These are phyloP conservation scores for Phytopythium litorale DNA, from an alignment of 352 stramenopile species.

Conservation along the genomic window DNA sequence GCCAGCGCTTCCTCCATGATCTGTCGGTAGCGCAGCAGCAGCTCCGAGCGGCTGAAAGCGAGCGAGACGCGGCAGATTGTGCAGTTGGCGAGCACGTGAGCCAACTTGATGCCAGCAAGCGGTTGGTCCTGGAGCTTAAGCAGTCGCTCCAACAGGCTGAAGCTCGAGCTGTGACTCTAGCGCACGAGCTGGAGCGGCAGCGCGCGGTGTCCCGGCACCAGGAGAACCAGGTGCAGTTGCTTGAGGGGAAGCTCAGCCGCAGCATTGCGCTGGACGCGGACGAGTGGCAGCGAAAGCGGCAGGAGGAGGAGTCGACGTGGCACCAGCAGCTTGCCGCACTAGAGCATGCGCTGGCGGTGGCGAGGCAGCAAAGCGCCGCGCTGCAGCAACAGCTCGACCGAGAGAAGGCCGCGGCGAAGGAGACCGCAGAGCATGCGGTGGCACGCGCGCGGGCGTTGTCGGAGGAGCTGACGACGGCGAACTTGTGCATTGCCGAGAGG, in stretches of 20 bases:
- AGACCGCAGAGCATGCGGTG: conserved; percentile 32
- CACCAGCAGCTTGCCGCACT: conserved; percentile 48
- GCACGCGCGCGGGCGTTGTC: conserved; percentile 32
- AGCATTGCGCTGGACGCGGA: conserved; percentile 52
- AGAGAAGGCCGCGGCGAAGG: conserved; percentile 34
- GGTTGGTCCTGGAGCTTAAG: not conserved
- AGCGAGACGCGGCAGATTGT: conserved; percentile 14
- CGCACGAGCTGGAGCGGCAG: conserved; percentile 34
- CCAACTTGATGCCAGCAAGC: not conserved
- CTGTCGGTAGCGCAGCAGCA: not conserved
- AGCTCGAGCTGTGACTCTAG: conserved; percentile 11
- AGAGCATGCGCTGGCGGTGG: conserved; percentile 45
- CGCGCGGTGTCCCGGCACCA: conserved; percentile 26
- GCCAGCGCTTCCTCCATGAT: not conserved
- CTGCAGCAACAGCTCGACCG: conserved; percentile 41
- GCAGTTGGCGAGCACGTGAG: conserved; percentile 4
- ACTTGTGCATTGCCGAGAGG: conserved; percentile 64
- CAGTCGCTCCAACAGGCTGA: conserved; percentile 23
- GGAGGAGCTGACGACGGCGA: conserved; percentile 61
- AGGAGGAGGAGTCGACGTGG: conserved; percentile 56
- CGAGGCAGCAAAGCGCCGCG: conserved; percentile 32
- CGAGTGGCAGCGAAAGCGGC: conserved; percentile 27
- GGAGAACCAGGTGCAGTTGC: conserved; percentile 34
- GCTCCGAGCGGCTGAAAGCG: conserved; percentile 1
- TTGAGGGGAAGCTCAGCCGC: conserved; percentile 47